Base-by-base conservation (phyloP, 495 filamentous ascomycete genomes). In the Pyrenula massariospora region DNA sequence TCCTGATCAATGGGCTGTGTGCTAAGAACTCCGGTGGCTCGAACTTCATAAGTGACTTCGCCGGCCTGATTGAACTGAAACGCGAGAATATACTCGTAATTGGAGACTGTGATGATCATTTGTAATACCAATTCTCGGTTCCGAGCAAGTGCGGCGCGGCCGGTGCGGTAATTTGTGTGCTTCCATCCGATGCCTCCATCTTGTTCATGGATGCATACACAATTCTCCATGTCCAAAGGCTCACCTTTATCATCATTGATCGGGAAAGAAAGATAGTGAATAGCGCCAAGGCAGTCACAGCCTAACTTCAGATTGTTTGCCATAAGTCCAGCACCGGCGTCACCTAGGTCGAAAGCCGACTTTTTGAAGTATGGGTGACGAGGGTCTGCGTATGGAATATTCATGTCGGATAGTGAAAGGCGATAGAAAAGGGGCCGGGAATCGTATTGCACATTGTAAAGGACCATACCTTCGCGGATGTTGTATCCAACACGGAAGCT, bases 51-150 rank as follows among this genome's bases (percentile, higher is more conserved):
- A 48, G 80, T 74, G 50, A 94, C 59, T 62, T 91, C 89, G 3
- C 84, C 91, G 0, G 89, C 87, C 57, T 90, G 88, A 67, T 90
- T 88, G 71, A 96, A 88, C 55, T 88, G 82, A 68, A 87, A 96
- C 12, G 85, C 82, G 52, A 96, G 77, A 54, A 95, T 85, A 57
- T 91, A 91, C 63, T 91, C 87, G 68, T 91, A 91, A 68, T 91
- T 91, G 25, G 84, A 82, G 24, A 90, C 79, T 0, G 87, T 90
- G 61, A 87, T 82, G 61, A 89, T 87, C 62, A 85, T 86, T 59
- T 91, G 87, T 10, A 85, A 61, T 21, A 84, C 77, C n/a, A 85
- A 68, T 60, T 84, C 81, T 21, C 82, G 70, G 57, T 78, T 81
- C 50, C 82, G 76, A 24, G 78, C 76, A 24, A 85, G 73, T 2